Conservation (phyloP, 805 yeast genomes). For the Wickerhamomyces sydowiorum region DNA sequence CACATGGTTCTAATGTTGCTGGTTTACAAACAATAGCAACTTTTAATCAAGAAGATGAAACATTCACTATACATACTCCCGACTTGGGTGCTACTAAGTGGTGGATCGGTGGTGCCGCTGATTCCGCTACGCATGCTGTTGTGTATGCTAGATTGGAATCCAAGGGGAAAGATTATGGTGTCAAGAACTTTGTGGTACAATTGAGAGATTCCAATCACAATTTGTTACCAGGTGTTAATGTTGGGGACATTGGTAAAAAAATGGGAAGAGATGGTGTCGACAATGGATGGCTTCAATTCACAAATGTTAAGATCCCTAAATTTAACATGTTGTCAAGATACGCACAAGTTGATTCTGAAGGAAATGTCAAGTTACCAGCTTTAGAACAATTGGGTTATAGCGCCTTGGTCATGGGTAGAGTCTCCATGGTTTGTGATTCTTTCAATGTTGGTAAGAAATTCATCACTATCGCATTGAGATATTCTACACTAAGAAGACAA, state of each 20-base stretch:
- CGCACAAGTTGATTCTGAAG: constrained; percentile 63
- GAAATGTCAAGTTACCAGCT: constrained; percentile 67
- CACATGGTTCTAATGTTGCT: constrained; percentile 93
- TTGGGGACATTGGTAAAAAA: constrained; percentile 92
- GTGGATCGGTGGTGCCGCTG: constrained; percentile 99
- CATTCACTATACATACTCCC: constrained; percentile 78
- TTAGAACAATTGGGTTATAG: constrained; percentile 85
- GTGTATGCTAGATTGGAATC: constrained; percentile 81
- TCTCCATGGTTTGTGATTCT: constrained; percentile 82
- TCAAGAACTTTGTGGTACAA: constrained; percentile 88
- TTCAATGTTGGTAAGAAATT: constrained; percentile 76
- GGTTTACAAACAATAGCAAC: constrained; percentile 91
- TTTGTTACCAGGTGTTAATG: constrained; percentile 69
- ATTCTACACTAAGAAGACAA: constrained; percentile 85
- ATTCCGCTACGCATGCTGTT: constrained; percentile 84
- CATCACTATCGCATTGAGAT: constrained; percentile 79
- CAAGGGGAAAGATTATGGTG: constrained; percentile 83
- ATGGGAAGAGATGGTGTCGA: constrained; percentile 97
- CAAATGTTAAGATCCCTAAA: constrained; percentile 78
- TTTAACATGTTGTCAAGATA: constrained; percentile 78
- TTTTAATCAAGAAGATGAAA: constrained; percentile 57
- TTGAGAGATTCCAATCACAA: constrained; percentile 71
- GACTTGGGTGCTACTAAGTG: constrained; percentile 91
- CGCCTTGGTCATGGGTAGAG: constrained; percentile 85
- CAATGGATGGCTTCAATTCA: constrained; percentile 94